Conservation (phyloP, 2,329 filamentous ascomycete genomes). For the Xylariaceae sp. region DNA sequence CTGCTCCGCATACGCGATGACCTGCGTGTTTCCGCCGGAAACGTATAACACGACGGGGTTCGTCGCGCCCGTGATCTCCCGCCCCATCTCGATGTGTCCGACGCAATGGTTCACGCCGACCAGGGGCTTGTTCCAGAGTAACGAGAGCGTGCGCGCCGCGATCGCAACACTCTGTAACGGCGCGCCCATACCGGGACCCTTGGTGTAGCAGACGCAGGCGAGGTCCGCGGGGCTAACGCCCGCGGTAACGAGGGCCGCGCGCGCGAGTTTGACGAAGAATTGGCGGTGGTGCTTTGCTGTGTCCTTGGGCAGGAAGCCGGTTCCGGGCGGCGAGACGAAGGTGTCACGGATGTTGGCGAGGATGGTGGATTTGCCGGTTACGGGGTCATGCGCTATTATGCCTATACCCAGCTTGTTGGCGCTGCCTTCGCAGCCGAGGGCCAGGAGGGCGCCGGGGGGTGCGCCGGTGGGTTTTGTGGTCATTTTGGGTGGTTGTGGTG, state of each 20-base stretch:
- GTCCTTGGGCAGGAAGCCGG: slow-evolving; percentile 94
- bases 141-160: slow-evolving; percentile 70
- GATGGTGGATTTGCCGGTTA: slow-evolving; percentile 56
- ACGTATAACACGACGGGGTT: slow-evolving; percentile 97
- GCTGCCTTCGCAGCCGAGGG: slow-evolving; percentile 72
- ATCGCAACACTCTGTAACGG: slow-evolving; percentile 83
- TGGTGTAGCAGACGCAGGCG: slow-evolving; percentile 92
- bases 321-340: slow-evolving; percentile 83
- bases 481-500: slow-evolving; percentile 8
- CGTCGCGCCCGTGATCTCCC: slow-evolving; percentile 79
- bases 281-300: slow-evolving; percentile 86
- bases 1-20: slow-evolving; percentile 92
- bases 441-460: slow-evolving; percentile 38
- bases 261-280: slow-evolving; percentile 78
- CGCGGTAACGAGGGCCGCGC: slow-evolving; percentile 69
- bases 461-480: not conserved
- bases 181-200: slow-evolving; percentile 93
- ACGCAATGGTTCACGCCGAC: slow-evolving; percentile 98
- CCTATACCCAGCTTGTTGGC: slow-evolving; percentile 97
- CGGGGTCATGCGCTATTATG: slow-evolving; percentile 70
- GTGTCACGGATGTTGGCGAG: slow-evolving; percentile 94
- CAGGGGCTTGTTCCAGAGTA: slow-evolving; percentile 84
- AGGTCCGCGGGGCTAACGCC: slow-evolving; percentile 58
- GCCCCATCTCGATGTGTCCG: slow-evolving; percentile 97
- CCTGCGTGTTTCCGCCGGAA: slow-evolving; percentile 92